Base-by-base conservation (phyloP, 768 basidiomycete genomes). In the Lactarius sanguifluus region DNA sequence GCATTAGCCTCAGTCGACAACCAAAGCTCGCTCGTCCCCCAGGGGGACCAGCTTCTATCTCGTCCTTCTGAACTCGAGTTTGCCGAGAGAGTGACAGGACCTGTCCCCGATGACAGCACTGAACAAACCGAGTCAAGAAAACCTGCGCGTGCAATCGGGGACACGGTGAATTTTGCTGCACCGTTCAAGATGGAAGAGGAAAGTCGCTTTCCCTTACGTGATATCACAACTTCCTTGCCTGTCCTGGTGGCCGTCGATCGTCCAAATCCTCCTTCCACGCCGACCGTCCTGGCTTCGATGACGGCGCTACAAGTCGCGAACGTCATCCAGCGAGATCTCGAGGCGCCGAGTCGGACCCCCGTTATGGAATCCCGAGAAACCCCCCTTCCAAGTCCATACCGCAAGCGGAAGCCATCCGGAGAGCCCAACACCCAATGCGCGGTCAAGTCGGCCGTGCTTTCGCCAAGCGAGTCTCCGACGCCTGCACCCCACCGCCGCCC, bases 401-500 rank as follows among this genome's bases (percentile, higher is more conserved):
- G 57, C 40, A 67, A 67, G 32, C 52, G 62, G 41, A 64, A 59
- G 58, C 32, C 62, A 56, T 55, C 57, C 1, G 47, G n/a, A 16
- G 61, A 59, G 23, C 38, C 23, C 25, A 12, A 45, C n/a, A 28
- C 16, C 5, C 23, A 15, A 1, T 23, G 38, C 12, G 16, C 7
- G 9, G 36, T 34, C 10, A 56, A 62, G 40, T 52, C 25, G 2
- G 23, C 50, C 50, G 6, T 38, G 10, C 25, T 40, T 34, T 58
- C 25, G 28, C 47, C 15, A 25, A 28, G 40, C 25, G 41, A 30
- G 9, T 45, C 57, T n/a, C n/a, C 23, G 10, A 34, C 40, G n/a
- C 52, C 41, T 13, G 23, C 25, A 18, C 41, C 41, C 32, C 15
- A 47, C 36, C 62, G 52, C 32, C 62, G n/a, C 25, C 66, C 62